Conservation (phyloP, 2,329 filamentous ascomycete species). For the Graphiopsis chlorocephala region DNA sequence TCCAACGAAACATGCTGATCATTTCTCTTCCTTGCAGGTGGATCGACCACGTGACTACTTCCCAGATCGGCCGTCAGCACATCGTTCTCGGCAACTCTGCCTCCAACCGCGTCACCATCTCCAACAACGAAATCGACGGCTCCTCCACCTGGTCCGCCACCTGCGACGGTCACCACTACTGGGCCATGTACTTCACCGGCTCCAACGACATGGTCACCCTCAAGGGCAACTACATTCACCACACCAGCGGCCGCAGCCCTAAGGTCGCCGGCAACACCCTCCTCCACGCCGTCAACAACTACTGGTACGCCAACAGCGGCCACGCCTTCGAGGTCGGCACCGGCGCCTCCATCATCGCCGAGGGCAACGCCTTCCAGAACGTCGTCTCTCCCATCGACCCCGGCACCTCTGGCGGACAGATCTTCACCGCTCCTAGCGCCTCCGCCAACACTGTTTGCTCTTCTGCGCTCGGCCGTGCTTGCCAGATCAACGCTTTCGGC, state of each 20-base stretch:
- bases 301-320: slow-evolving; percentile 51
- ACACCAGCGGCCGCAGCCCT: slow-evolving; percentile 53
- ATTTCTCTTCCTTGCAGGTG: neutral
- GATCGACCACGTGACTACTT: slow-evolving; percentile 34
- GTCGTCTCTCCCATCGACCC: slow-evolving; percentile 43
- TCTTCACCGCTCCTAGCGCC: slow-evolving; percentile 39
- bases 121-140: slow-evolving; percentile 59
- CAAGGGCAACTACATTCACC: slow-evolving; percentile 59
- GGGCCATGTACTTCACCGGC: slow-evolving; percentile 56
- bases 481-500: slow-evolving; percentile 45
- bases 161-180: slow-evolving; percentile 60
- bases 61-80: slow-evolving; percentile 57
- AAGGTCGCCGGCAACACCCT: slow-evolving; percentile 56
- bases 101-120: slow-evolving; percentile 55
- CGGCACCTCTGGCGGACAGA: slow-evolving; percentile 34
- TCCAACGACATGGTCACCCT: slow-evolving; percentile 53
- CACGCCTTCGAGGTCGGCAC: slow-evolving; percentile 53
- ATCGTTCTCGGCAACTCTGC: slow-evolving; percentile 55
- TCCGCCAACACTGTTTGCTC: slow-evolving; percentile 19
- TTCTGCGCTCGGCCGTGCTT: slow-evolving; percentile 48
- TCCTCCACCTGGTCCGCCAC: slow-evolving; percentile 52
- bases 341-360: slow-evolving; percentile 47
- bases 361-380: slow-evolving; percentile 59
- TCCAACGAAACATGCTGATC: neutral
- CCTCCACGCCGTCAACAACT: slow-evolving; percentile 60